A percentile compares a stretch with the other conserved stretches of the same genome.
Conservation (phyloP, 495 filamentous ascomycete species). For the Clohesyomyces aquaticus region DNA sequence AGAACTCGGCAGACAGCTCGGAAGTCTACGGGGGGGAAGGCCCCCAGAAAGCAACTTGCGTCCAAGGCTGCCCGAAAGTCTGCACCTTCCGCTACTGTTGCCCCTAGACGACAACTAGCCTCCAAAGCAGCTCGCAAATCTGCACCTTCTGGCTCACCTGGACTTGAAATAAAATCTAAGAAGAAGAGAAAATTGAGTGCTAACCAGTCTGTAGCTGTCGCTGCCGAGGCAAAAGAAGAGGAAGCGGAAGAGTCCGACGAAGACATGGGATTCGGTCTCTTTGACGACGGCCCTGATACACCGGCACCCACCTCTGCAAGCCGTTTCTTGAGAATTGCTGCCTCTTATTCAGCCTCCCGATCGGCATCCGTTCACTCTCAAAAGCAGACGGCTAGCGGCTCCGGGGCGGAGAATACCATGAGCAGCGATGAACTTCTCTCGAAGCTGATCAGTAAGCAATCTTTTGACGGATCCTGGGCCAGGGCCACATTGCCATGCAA, state of each 20-base stretch:
- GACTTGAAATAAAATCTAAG: background rate
- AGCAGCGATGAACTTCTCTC: slow-evolving; percentile 24
- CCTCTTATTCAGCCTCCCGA: no score
- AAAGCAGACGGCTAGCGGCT: background rate
- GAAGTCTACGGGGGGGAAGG: slow-evolving; percentile 23
- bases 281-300: slow-evolving; percentile 1
- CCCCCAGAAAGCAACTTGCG: slow-evolving; percentile 26
- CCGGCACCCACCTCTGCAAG: background rate
- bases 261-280: slow-evolving; percentile 17
- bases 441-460: slow-evolving; percentile 52
- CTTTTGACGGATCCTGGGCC: slow-evolving; percentile 56
- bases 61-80: slow-evolving; percentile 17
- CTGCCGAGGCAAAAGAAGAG: slow-evolving; percentile 2
- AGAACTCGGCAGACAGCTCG: slow-evolving; percentile 12
- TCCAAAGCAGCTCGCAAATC: slow-evolving; percentile 6
- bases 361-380: no score
- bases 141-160: background rate
- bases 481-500: slow-evolving; percentile 34
- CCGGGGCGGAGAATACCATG: background rate
- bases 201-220: background rate
- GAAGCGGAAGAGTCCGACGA: slow-evolving; percentile 16
- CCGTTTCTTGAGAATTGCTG: no score
- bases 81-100: background rate
- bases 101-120: background rate
- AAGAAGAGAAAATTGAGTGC: background rate